Conservation (phyloP, 768 basidiomycete species). For the Mycena capillaripes region DNA sequence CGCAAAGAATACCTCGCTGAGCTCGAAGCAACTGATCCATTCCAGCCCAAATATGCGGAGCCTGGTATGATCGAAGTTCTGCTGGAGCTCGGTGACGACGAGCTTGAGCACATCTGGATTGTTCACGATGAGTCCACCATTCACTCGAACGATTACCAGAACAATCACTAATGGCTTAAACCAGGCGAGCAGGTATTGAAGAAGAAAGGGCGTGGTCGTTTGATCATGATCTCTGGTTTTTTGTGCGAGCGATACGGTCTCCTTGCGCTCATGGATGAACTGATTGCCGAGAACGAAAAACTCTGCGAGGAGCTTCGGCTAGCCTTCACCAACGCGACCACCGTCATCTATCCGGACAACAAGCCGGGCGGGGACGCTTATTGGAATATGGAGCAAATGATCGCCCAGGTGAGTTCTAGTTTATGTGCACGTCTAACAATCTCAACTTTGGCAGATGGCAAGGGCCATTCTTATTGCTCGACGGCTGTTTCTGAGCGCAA, state of each 20-base stretch:
- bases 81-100: background rate
- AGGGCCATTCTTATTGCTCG: conserved; percentile 2
- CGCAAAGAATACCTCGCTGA: conserved; percentile 6
- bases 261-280: conserved; percentile 28
- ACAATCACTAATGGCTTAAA: conserved; percentile 28
- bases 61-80: background rate
- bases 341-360: conserved; percentile 15
- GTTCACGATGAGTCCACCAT: conserved; percentile 11
- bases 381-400: conserved; percentile 17
- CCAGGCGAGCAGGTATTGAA: conserved; percentile 34
- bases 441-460: background rate
- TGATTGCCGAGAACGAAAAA: conserved; percentile 14
- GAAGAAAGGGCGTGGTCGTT: conserved; percentile 39
- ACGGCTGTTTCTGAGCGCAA: background rate
- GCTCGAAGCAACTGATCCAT: background rate
- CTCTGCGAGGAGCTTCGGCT: conserved; percentile 23
- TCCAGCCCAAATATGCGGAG: background rate
- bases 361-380: background rate
- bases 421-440: background rate
- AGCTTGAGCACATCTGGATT: background rate
- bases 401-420: background rate
- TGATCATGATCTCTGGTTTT: conserved; percentile 40
- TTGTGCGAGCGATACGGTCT: conserved; percentile 35
- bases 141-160: conserved; percentile 19
- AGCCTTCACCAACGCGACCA: conserved; percentile 2